Evolutionary conservation across 768 basidiomycete genomes (phyloP), one percentile per base, ranked within the genome.

Genomic region (Agaricus sinodeliciosus): DNA sequence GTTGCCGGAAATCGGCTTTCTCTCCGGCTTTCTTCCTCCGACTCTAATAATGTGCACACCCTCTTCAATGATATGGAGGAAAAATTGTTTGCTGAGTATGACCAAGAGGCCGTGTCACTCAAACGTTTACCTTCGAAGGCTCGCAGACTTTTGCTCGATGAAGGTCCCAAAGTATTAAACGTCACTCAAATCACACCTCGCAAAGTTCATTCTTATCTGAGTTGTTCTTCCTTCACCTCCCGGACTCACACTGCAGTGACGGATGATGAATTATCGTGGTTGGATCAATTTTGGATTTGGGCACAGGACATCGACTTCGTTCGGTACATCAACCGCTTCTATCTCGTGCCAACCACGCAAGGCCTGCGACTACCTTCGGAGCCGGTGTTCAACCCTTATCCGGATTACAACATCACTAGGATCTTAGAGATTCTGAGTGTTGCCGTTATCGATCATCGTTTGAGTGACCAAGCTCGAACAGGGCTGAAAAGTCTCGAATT

Each of bases 231-330:
- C 0, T 54, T 47, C 15, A 40, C 6, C 9, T 35, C 15, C 12
- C 39, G 25, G 16, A 27, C 37, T 7, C 11, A 31, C 12, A 31
- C 31, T 9, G 13, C 4, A 2, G 52, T 40, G 19, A 55, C 55
- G 7, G 55, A 62, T 43, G 55, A 58, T 13, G 46, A 39, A 3
- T 52, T 72, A 9, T 41, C 49, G 4, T 76, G 73, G 72, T 51
- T 77, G n/a, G 60, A 64, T 2, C 45, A 52, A 2, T 78, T 78
- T 55, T 79, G 77, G 78, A 36, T 49, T 1, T 79, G 77, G 78
- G 45, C 45, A 3, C 5, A 34, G 45, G 16, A n/a, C 31, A 27
- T 28, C 7, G 45, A 34, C 27, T 47, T 35, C 12, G 16, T 19
- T 8, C 9, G 15, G 16, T 19, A 47, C 22, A 18, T n/a, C 5